These are phyloP conservation scores for Citrullus amarus DNA, from an alignment of 306 rosid species.

Conservation along the genomic window DNA sequence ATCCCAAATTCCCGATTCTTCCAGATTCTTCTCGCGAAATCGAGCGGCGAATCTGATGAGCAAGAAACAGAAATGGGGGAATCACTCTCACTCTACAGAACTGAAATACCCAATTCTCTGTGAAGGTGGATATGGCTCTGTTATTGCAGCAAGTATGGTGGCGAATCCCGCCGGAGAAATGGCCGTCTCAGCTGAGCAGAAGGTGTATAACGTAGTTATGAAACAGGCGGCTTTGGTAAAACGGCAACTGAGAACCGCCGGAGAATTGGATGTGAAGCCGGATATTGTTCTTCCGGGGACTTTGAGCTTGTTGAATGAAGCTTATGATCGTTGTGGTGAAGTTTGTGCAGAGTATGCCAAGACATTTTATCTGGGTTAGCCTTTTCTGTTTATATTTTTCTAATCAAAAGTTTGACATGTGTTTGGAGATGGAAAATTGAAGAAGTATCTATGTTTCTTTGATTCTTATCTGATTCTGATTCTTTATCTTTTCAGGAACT, in stretches of 20 bases:
- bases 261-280: slow-evolving; percentile 39
- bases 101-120: slow-evolving; percentile 25
- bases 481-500: slow-evolving; percentile 39
- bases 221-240: slow-evolving; percentile 65
- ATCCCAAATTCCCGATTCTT: slow-evolving; percentile 28
- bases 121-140: slow-evolving; percentile 27
- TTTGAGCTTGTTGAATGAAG: slow-evolving; percentile 46
- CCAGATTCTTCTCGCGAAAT: slow-evolving; percentile 22
- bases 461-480: slow-evolving; percentile 5
- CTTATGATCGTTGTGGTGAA: slow-evolving; percentile 79
- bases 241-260: slow-evolving; percentile 36
- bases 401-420: not conserved
- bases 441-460: not conserved
- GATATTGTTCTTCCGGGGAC: slow-evolving; percentile 52
- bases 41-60: slow-evolving; percentile 17
- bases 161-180: slow-evolving; percentile 50
- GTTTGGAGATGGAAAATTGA: not conserved
- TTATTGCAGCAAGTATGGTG: slow-evolving; percentile 37
- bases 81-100: slow-evolving; percentile 26
- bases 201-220: slow-evolving; percentile 55
- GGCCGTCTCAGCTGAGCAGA: slow-evolving; percentile 46
- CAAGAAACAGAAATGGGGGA: slow-evolving; percentile 25
- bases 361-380: slow-evolving; percentile 72
- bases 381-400: not conserved
- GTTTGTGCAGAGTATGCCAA: slow-evolving; percentile 96